These are phyloP conservation scores for Phellopilus nigrolimitatus DNA, from an alignment of 1,284 basidiomycete species.

Conservation along the genomic window DNA sequence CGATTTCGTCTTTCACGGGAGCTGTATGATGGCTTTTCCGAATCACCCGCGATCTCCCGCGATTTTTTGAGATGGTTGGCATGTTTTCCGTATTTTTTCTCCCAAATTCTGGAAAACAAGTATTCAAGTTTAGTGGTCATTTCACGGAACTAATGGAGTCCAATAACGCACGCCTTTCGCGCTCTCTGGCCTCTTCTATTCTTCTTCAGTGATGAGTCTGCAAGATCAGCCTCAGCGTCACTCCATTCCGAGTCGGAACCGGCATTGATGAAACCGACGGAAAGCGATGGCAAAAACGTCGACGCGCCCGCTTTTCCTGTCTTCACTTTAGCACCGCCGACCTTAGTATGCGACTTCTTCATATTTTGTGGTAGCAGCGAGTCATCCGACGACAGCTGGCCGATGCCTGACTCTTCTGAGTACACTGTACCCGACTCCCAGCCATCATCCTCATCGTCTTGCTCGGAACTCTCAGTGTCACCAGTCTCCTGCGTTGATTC, in stretches of 20 bases:
- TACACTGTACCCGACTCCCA: constrained; percentile 41
- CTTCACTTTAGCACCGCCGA: constrained; percentile 17
- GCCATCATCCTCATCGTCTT: constrained; percentile 25
- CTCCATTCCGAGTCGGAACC: constrained; percentile 78
- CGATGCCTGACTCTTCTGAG: constrained; percentile 27
- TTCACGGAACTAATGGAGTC: constrained; percentile 7
- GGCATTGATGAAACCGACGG: constrained; percentile 79
- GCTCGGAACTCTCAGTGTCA: constrained; percentile 14
- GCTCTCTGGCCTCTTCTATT: constrained; percentile 92
- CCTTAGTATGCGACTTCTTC: constrained; percentile 17
- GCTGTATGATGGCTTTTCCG: constrained; percentile 8
- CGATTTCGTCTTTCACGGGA: constrained; percentile 20
- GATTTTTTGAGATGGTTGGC: constrained; percentile 87
- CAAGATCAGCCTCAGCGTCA: constrained; percentile 58
- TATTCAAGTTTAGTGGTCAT: constrained; percentile 7
- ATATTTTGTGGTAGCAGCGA: constrained; percentile 16
- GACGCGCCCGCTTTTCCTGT: constrained; percentile 42
- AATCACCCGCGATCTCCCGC: constrained; percentile 29
- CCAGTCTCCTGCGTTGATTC: constrained; percentile 25
- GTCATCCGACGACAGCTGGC: constrained; percentile 20
- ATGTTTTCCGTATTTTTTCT: constrained; percentile 88
- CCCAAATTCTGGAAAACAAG: constrained; percentile 75
- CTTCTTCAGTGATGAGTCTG: constrained; percentile 60
- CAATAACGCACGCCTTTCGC: constrained; percentile 73
- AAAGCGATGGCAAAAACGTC: constrained; percentile 84